A percentile compares a stretch with the other conserved stretches of the same genome.
These are phyloP conservation scores for Fusarium mundagurra DNA, from an alignment of 2,329 filamentous ascomycete species.

Conservation along the genomic window DNA sequence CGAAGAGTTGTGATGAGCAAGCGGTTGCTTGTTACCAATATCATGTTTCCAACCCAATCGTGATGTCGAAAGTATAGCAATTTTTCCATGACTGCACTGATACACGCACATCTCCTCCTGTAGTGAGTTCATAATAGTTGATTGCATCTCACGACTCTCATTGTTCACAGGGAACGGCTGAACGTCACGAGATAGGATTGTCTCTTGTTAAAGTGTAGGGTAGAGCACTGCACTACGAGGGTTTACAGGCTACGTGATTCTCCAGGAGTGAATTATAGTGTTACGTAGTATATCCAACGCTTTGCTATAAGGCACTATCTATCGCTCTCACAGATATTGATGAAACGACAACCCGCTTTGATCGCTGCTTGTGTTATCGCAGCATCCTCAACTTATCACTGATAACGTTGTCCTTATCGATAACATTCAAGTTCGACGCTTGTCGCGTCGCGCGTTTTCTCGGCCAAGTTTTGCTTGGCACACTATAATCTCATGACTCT, in stretches of 20 bases:
- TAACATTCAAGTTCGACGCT: neutral
- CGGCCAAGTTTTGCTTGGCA: neutral
- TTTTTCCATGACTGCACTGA: neutral
- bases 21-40: rapidly evolving
- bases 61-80: no score
- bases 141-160: neutral
- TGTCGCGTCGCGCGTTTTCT: neutral
- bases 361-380: neutral
- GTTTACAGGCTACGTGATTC: neutral
- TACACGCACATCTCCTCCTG: no score
- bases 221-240: neutral
- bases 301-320: rapidly evolving
- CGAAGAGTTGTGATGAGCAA: rapidly evolving
- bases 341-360: no score
- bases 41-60: rapidly evolving
- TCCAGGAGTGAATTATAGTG: neutral
- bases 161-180: neutral
- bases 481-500: neutral
- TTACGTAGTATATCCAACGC: no score
- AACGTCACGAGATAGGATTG: neutral
- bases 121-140: rapidly evolving
- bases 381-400: neutral
- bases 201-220: neutral
- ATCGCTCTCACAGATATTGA: rapidly evolving
- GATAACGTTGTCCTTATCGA: neutral